Base-by-base conservation (phyloP, 2,329 filamentous ascomycete species). In the Epichloe festucae region DNA sequence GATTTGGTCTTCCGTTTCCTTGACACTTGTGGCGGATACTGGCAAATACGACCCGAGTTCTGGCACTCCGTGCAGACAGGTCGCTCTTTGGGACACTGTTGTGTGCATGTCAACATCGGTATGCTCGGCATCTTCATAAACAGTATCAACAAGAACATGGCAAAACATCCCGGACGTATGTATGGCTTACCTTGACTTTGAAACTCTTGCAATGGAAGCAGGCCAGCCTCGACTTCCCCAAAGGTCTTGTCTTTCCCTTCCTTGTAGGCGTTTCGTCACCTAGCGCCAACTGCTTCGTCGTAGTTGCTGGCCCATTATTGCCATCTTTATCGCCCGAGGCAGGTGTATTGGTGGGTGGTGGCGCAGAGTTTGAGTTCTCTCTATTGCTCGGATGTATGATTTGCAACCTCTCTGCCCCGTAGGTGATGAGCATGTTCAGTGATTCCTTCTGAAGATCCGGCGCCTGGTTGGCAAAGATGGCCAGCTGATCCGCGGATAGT, bases 401-500 rank as follows among this genome's bases (percentile, higher is more conserved):
- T 11, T 75, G 70, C 23, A 82, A 63, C 14, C 73, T 67, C 59
- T 80, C 76, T 6, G 78, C 77, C 19, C 78, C 78, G 51, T 80
- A 80, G 57, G 71, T 73, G 0, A 72, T 69, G 11, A 81, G 67
- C 76, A 82, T 77, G 1, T 67, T 70, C 14, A 82, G 63, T 0
- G 78, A 81, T 50, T 76, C 70, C 49, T 67, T 65, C 55, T 81
- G 78, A 5, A 81, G 62, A 3, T 73, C 69, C 0, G 77, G 76
- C 0, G 77, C 73, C 62, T 82, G 78, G 51, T 82, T 81, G 8
- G 77, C 69, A 56, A 82, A 79, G 15, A 80, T 81, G 56, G 67
- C 73, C 54, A 81, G 78, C 58, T 81, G 78, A 45, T 81, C 77
- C 4, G 63, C 55, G 0, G 74, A 77, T 10, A 81, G 64, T 0